phyloP scores from a whole-genome alignment of 306 rosid species.

The Castanea crenata region DNA sequence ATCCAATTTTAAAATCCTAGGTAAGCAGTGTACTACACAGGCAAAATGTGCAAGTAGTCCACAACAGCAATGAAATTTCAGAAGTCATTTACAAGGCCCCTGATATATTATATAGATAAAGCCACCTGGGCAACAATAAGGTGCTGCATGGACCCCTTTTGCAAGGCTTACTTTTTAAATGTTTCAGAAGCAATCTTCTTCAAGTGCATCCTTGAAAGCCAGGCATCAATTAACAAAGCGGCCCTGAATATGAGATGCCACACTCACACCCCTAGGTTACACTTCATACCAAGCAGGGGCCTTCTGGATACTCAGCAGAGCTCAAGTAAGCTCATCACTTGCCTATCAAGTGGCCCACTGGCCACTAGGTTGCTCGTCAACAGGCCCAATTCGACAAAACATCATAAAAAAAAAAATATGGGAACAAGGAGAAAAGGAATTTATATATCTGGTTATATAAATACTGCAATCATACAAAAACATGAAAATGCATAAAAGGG shows the following conservation, averaged over 20 bases:
- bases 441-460: too few species aligned
- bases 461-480: too few species aligned
- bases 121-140: background rate
- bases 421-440: too few species aligned
- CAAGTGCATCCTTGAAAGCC: too few species aligned
- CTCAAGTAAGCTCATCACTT: background rate
- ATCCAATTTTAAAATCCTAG: too few species aligned
- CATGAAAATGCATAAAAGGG: background rate
- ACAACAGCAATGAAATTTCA: background rate
- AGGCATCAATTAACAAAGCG: background rate
- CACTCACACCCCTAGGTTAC: background rate
- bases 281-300: background rate
- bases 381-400: too few species aligned
- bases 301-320: background rate
- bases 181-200: too few species aligned
- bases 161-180: background rate
- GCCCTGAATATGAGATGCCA: background rate
- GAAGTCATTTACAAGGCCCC: background rate
- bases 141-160: background rate
- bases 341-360: background rate
- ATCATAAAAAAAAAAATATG: too few species aligned
- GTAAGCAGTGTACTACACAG: background rate
- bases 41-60: background rate
- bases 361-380: too few species aligned
- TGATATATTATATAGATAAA: background rate